Base-by-base conservation (phyloP, 768 basidiomycete genomes). In the Agaricus subrufescens region DNA sequence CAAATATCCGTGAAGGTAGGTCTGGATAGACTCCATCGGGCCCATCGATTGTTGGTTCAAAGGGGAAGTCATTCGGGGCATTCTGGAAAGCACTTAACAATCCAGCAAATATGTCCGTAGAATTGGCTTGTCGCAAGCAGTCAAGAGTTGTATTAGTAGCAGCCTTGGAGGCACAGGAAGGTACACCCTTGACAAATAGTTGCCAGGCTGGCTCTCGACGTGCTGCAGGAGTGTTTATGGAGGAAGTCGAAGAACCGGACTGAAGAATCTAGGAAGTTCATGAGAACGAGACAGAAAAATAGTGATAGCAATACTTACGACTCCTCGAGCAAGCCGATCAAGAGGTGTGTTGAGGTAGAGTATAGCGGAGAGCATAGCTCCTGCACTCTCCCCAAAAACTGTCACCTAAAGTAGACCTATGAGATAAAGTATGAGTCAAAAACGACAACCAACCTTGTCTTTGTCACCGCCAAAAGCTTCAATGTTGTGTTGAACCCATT, bases 401-500 rank as follows among this genome's bases (percentile, higher is more conserved):
- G 80, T 82, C 2, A 84, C 79, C 72, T 78, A 44, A 8, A 9
- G 23, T 15, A 34, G 4, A 7, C 11, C 5, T 10, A 7, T 37
- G 34, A 23, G 8, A 34, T 37, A 7, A 38, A 5, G 15, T 15
- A 38, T 1, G 2, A 12, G 40, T 19, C 6, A 15, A 19, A 19
- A 42, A 1, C 5, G 30, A 37, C 37, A 27, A 19, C 2, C 7
- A 34, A 67, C 69, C 62, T 69, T 69, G 23, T 39, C 47, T 49
- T 71, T 72, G 59, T 80, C 81, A 14, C 85, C 85, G 9, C 87
- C 86, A 59, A 87, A 89, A 0, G 66, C 65, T 15, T 60, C 70
- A 44, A 87, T 85, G 60, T 88, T 80, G 23, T 73, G 66, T 60
- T 86, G 81, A 0, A 87, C 76, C 86, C 80, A 83, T 59, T 72